Evolutionary conservation across 495 filamentous ascomycete genomes (phyloP).

Genomic region (Neurospora sp.): DNA sequence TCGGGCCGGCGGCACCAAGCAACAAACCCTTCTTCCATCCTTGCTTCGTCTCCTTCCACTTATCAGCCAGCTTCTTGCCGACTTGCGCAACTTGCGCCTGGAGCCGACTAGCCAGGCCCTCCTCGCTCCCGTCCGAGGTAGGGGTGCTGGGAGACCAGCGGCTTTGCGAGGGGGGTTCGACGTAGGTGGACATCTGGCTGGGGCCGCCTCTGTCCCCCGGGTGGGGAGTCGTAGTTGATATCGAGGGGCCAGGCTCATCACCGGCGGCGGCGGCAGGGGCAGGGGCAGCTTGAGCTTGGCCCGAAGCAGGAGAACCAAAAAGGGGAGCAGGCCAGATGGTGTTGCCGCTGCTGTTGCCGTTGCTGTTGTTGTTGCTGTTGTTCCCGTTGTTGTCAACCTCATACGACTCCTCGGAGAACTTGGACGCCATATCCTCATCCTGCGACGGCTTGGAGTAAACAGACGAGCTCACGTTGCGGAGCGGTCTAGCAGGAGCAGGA

Average conservation of each 20-base stretch:
- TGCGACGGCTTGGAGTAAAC: neutral
- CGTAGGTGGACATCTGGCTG: neutral
- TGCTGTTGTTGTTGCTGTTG: neutral
- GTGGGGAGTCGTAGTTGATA: neutral
- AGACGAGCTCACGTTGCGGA: neutral
- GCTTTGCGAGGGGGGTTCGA: neutral
- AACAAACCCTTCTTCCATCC: neutral
- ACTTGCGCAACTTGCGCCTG: neutral
- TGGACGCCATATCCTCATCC: neutral
- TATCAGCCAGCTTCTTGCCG: neutral
- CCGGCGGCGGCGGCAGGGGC: neutral
- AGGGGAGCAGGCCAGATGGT: neutral
- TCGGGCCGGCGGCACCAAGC: neutral
- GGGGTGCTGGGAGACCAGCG: neutral
- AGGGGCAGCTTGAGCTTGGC: neutral
- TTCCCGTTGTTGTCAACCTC: neutral
- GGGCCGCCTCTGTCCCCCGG: neutral
- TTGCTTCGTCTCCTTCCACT: neutral
- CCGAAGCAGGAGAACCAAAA: accelerated
- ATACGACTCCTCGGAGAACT: neutral
- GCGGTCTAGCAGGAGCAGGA: neutral
- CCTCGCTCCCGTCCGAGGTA: neutral
- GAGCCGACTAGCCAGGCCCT: neutral
- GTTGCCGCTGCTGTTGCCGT: neutral
- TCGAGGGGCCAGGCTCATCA: neutral